These are phyloP conservation scores for Salix dunnii DNA, from an alignment of 345 rosid species.

Conservation along the genomic window DNA sequence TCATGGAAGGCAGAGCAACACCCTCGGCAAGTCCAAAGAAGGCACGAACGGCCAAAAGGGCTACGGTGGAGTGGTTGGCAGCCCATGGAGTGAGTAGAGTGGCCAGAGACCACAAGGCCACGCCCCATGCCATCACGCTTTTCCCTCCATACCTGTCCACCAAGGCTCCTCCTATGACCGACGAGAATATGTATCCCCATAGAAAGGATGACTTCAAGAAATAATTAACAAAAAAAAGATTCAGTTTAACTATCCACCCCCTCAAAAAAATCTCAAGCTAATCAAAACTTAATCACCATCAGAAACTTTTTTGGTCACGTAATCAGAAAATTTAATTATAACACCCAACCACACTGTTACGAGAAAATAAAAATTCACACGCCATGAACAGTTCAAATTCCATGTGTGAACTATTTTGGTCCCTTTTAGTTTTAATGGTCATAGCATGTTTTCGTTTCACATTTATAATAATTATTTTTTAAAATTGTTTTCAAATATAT, in stretches of 20 bases:
- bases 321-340: too few species aligned
- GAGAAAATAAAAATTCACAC: too few species aligned
- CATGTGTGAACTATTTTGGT: too few species aligned
- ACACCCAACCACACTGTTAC: too few species aligned
- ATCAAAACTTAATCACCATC: too few species aligned
- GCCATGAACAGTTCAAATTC: too few species aligned
- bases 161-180: conserved; percentile 78
- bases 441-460: too few species aligned
- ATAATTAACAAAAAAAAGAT: not conserved
- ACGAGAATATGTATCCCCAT: conserved; percentile 95
- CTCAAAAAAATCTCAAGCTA: not conserved
- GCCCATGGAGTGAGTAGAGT: conserved; percentile 92
- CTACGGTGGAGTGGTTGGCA: conserved; percentile 70
- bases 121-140: conserved; percentile 81
- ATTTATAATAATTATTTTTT: too few species aligned
- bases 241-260: not conserved
- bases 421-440: too few species aligned
- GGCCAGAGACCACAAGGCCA: conserved; percentile 82
- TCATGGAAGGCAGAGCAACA: conserved; percentile 88
- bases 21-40: conserved; percentile 95
- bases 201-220: conserved; percentile 72
- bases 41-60: conserved; percentile 64
- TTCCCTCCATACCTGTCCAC: conserved; percentile 93
- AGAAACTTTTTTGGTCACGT: too few species aligned
- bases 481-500: too few species aligned